These are phyloP conservation scores for Pichia sp. DNA, from an alignment of 1,139 yeast species.

Conservation along the genomic window DNA sequence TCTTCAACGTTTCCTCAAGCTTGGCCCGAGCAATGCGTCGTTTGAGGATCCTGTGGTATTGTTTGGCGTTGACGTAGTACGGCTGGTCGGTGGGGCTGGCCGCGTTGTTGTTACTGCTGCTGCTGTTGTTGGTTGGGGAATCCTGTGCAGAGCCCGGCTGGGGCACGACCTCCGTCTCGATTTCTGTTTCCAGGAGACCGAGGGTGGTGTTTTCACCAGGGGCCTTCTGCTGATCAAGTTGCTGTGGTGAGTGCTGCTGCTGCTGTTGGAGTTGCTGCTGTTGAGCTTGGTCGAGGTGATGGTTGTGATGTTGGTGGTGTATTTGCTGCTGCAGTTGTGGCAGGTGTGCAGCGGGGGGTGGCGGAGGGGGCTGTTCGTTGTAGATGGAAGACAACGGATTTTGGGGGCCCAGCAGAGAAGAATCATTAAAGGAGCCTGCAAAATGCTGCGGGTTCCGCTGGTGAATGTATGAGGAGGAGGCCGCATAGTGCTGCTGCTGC, in stretches of 20 bases:
- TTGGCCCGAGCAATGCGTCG: constrained; percentile 92
- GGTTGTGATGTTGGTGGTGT: not conserved
- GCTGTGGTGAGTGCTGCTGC: constrained; percentile 10
- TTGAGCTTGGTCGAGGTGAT: not conserved
- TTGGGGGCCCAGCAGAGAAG: not conserved
- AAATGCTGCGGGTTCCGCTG: constrained; percentile 3
- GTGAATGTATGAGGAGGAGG: not conserved
- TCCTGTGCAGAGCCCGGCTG: not conserved
- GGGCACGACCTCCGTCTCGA: not conserved
- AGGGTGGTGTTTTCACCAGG: not conserved
- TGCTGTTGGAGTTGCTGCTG: constrained; percentile 5
- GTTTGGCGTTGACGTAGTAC: constrained; percentile 95
- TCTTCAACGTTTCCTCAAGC: constrained; percentile 81
- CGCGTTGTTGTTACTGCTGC: constrained; percentile 1
- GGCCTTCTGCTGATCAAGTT: not conserved
- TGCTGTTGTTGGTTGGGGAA: not conserved
- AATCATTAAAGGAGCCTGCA: not conserved
- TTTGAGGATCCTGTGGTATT: constrained; percentile 89
- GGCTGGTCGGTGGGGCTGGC: constrained; percentile 62
- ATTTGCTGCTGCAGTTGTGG: constrained; percentile 3
- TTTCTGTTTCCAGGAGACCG: not conserved
- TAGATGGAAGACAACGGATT: not conserved
- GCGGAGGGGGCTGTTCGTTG: not conserved
- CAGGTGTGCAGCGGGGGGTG: constrained; percentile 1
- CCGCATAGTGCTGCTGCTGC: not conserved